Percentiles rank a stretch among this genome's conserved stretches.
Evolutionary conservation across 129 eudicot genomes (phyloP).

Genomic region (Sambucus nigra): DNA sequence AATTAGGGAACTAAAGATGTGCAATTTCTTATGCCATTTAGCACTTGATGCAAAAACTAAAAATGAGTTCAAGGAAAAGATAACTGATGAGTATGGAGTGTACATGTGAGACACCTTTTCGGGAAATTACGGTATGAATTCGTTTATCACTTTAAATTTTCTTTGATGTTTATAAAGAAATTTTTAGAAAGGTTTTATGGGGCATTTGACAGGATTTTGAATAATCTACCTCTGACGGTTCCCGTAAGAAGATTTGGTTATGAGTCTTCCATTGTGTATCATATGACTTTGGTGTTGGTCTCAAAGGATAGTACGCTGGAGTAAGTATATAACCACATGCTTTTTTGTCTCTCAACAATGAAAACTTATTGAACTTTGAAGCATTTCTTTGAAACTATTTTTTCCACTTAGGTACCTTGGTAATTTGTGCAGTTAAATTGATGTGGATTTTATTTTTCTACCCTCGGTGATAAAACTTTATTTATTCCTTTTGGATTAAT

Average conservation of each 20-base stretch:
- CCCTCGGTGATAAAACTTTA: too few relatives aligned
- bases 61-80: conserved; percentile 46
- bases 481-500: background rate
- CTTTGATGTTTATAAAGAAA: too few relatives aligned
- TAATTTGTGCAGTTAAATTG: too few relatives aligned
- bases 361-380: background rate
- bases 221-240: conserved; percentile 64
- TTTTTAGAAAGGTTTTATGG: background rate
- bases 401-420: too few relatives aligned
- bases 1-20: conserved; percentile 55
- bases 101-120: conserved; percentile 41
- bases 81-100: conserved; percentile 59
- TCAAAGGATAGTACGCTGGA: conserved; percentile 55
- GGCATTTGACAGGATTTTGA: conserved; percentile 54
- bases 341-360: background rate
- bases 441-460: too few relatives aligned
- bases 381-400: too few relatives aligned
- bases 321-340: conserved; percentile 29
- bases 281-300: conserved; percentile 54
- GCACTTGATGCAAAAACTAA: conserved; percentile 42
- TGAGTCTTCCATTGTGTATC: conserved; percentile 37
- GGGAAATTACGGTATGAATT: background rate
- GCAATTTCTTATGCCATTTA: conserved; percentile 47
- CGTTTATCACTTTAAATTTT: background rate
- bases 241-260: conserved; percentile 39